A percentile compares a stretch with the other conserved stretches of the same genome.
Evolutionary conservation across 75 land plant species (phyloP).

Genomic region (Sequoiadendron giganteum): DNA sequence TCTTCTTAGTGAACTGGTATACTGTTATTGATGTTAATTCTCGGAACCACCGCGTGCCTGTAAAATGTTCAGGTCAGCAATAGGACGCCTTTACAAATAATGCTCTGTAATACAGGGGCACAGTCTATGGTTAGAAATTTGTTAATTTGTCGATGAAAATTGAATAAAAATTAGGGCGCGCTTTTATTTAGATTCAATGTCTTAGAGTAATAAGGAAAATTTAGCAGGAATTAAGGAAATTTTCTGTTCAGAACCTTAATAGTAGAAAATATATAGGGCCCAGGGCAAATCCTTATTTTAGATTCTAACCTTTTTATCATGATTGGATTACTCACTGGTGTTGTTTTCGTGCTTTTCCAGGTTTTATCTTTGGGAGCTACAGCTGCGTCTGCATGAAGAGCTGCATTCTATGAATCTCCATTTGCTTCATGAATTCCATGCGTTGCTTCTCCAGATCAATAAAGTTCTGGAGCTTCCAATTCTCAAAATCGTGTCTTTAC

Average conservation of each 20-base stretch:
- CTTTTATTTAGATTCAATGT: background rate
- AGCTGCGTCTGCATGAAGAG: conserved; percentile 70
- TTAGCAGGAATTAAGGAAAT: no score
- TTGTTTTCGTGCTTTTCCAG: conserved; percentile 24
- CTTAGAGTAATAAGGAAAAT: no score
- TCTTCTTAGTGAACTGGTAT: background rate
- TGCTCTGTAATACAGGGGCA: background rate
- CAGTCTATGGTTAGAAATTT: background rate
- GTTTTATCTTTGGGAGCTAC: conserved; percentile 67
- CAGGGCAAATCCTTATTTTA: no score
- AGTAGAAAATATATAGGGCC: no score
- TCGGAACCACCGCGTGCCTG: background rate
- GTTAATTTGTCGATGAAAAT: background rate
- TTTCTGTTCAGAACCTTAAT: no score
- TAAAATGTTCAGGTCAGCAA: background rate
- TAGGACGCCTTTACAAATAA: background rate
- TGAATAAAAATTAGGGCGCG: background rate
- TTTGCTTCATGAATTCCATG: conserved; percentile 66
- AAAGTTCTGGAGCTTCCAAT: conserved; percentile 54
- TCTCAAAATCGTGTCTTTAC: conserved; percentile 25
- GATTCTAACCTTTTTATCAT: no score
- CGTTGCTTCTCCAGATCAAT: conserved; percentile 83
- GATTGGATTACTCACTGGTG: conserved; percentile 14
- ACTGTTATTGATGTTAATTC: no score
- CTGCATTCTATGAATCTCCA: conserved; percentile 81